Base-by-base conservation (phyloP, 2,329 filamentous ascomycete species). In the Ceratocystis variospora region DNA sequence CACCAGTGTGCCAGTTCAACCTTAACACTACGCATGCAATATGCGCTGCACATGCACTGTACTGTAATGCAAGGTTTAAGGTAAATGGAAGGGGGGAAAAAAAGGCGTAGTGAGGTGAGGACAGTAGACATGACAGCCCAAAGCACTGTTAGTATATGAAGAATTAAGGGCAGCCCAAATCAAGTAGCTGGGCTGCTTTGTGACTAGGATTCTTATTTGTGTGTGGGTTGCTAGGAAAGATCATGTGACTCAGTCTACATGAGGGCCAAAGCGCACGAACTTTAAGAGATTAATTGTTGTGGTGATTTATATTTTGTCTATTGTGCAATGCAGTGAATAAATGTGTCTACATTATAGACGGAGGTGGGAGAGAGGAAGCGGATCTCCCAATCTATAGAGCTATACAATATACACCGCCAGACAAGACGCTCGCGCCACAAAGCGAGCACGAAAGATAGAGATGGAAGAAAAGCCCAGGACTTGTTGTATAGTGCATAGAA, bases 211-310 rank as follows among this genome's bases (percentile, higher is more conserved):
- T 19, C 1, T n/a, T 48, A 4, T 19, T 55, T 12, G 19, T 5
- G 28, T 19, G 55, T 37, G 28, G 55, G 28, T 41, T 19, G 55
- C 1, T 37, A 37, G 55, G 25, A 59, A 59, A 8, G 55, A 59
- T 59, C 55, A 59, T 59, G 55, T 59, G 55, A 59, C 28, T 25
- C 12, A 4, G 28, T 59, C 55, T 19, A 37, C 17, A 37, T 37
- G 2, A 59, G 19, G 53, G 55, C 55, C 55, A 33, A 59, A 59
- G 55, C 55, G 55, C 55, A 17, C 31, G 55, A 59, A 59, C 55
- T n/a, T 59, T 5, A 37, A 28, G 25, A 15, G 48, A 25, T 53
- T 28, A 12, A 15, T 53, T 53, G 19, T 25, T 6, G 48, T 10
- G 8, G 8, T 25, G 19, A 53, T 28, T 22, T 10, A 25, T 8